Evolutionary conservation across 2,329 filamentous ascomycete species (phyloP).

Genomic region (Aspergillus nomiae): DNA sequence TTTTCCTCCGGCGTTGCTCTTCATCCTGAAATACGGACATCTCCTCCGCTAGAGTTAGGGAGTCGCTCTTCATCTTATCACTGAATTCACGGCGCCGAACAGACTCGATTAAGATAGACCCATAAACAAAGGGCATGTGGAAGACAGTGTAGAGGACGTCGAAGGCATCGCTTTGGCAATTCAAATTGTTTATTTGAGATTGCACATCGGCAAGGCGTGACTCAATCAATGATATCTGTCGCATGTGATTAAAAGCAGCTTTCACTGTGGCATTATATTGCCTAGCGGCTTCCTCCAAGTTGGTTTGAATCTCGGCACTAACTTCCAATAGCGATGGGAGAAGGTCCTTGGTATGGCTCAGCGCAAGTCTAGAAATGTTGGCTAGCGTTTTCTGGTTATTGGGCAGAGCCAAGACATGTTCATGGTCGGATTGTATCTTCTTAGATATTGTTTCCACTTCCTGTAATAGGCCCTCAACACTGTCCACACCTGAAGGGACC

Average conservation of each 20-base stretch:
- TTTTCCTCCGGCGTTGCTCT: constrained; percentile 82
- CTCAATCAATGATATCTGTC: constrained; percentile 77
- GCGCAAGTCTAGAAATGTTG: constrained; percentile 64
- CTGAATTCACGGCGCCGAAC: constrained; percentile 86
- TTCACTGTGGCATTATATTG: constrained; percentile 68
- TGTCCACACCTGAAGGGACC: constrained; percentile 60
- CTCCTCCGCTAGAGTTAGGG: constrained; percentile 84
- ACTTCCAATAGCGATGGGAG: constrained; percentile 62
- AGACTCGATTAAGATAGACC: constrained; percentile 82
- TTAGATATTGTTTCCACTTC: constrained; percentile 84
- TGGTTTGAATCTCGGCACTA: constrained; percentile 56
- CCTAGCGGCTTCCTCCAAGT: constrained; percentile 55
- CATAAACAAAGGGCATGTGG: constrained; percentile 84
- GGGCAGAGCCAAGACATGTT: constrained; percentile 70
- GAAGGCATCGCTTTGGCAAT: constrained; percentile 77
- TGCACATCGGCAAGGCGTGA: constrained; percentile 72
- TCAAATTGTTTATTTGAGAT: constrained; percentile 69
- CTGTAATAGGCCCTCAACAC: constrained; percentile 69
- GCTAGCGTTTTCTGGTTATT: constrained; percentile 66
- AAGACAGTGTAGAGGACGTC: constrained; percentile 78
- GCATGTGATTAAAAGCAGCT: constrained; percentile 74
- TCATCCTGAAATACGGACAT: constrained; percentile 91
- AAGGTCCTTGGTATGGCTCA: constrained; percentile 64
- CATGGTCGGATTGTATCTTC: constrained; percentile 85
- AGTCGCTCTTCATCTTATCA: constrained; percentile 86